Evolutionary conservation across 768 basidiomycete species (phyloP).

Genomic region (Cyclocybe cylindracea): DNA sequence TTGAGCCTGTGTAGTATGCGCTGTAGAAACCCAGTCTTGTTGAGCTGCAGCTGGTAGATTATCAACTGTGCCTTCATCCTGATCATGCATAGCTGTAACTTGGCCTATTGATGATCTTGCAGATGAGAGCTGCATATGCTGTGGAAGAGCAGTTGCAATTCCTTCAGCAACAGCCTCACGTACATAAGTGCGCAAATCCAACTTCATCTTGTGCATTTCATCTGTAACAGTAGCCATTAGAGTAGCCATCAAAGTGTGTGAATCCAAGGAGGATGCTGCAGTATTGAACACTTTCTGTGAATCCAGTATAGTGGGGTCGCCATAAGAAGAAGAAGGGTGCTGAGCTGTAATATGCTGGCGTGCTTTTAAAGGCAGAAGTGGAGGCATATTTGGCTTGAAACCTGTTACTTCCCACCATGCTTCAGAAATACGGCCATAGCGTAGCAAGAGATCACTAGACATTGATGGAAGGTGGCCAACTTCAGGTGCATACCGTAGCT

Average conservation of each 20-base stretch:
- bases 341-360: not conserved
- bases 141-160: not conserved
- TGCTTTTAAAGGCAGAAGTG: conserved; percentile 11
- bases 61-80: no score
- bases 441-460: conserved; percentile 16
- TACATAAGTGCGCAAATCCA: not conserved
- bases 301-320: no score
- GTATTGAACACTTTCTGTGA: no score
- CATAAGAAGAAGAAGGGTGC: no score
- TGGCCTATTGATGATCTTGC: no score
- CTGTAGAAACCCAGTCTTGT: not conserved
- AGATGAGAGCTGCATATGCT: no score
- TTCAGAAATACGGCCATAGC: conserved; percentile 16
- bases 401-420: conserved; percentile 19
- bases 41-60: no score
- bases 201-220: not conserved
- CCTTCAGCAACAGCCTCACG: not conserved
- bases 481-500: conserved; percentile 12
- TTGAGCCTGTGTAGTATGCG: not conserved
- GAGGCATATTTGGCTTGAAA: conserved; percentile 9
- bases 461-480: conserved; percentile 12
- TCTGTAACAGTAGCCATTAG: not conserved
- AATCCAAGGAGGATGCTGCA: no score
- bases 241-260: not conserved
- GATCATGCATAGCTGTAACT: no score